Percentiles rank a stretch among this genome's conserved stretches.
Conservation (phyloP, 2,329 filamentous ascomycete genomes). For the Delphinella strobiligena region DNA sequence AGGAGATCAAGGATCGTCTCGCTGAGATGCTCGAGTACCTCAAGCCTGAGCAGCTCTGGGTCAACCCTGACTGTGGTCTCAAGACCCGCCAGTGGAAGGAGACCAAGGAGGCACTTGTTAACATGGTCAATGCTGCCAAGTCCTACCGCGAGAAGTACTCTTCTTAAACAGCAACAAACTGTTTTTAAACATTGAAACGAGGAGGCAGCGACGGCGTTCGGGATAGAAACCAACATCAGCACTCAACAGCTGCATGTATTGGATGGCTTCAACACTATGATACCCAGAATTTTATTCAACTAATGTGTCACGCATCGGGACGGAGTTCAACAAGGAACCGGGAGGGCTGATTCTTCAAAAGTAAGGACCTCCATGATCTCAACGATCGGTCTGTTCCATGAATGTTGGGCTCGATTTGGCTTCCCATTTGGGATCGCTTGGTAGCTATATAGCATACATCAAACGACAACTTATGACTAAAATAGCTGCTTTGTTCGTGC, state of each 20-base stretch:
- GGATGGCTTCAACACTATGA: constrained; percentile 18
- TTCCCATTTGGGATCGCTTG: not conserved
- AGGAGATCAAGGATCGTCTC: constrained; percentile 97
- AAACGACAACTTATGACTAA: too few relatives aligned
- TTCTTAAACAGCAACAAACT: not conserved
- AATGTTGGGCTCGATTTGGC: not conserved
- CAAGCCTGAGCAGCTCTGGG: constrained; percentile 97
- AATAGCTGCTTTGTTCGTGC: too few relatives aligned
- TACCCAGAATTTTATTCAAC: constrained; percentile 18
- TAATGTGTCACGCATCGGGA: constrained; percentile 14
- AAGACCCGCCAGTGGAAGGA: constrained; percentile 99
- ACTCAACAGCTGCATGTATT: constrained; percentile 13
- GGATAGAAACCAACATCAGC: constrained; percentile 4
- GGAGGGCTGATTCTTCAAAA: constrained; percentile 9
- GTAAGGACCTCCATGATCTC: constrained; percentile 15
- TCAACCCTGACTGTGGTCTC: constrained; percentile 97
- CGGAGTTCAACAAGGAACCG: constrained; percentile 19
- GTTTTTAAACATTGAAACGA: not conserved
- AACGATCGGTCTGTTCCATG: constrained; percentile 13
- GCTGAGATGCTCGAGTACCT: constrained; percentile 95
- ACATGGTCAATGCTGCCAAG: constrained; percentile 98
- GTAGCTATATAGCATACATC: not conserved
- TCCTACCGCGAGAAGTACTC: constrained; percentile 61
- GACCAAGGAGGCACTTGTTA: constrained; percentile 89
- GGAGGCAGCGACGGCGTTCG: not conserved